Evolutionary conservation across 805 yeast species (phyloP).

Genomic region (Priceomyces melissophilus): DNA sequence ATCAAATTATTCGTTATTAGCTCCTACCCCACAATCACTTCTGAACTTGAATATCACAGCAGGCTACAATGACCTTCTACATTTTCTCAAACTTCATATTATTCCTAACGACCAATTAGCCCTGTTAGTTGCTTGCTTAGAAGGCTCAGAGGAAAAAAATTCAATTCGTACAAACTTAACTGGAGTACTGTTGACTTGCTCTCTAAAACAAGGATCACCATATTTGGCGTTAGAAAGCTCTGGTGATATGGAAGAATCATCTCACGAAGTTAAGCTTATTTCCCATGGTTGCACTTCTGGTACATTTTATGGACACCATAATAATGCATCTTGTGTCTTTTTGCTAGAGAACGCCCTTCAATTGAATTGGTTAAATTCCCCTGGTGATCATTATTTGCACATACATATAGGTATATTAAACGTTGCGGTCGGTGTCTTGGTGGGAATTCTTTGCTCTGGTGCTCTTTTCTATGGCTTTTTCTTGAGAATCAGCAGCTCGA

Average conservation of each 20-base stretch:
- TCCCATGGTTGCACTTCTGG: slow-evolving; percentile 55
- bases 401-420: slow-evolving; percentile 67
- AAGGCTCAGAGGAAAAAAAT: slow-evolving; percentile 25
- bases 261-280: slow-evolving; percentile 57
- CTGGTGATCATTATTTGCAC: slow-evolving; percentile 44
- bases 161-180: slow-evolving; percentile 46
- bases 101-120: slow-evolving; percentile 55
- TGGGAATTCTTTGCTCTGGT: slow-evolving; percentile 50
- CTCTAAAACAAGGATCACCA: slow-evolving; percentile 21
- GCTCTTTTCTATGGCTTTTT: slow-evolving; percentile 18
- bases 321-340: slow-evolving; percentile 50
- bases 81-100: slow-evolving; percentile 65
- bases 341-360: slow-evolving; percentile 66
- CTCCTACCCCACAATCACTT: slow-evolving; percentile 65
- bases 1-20: slow-evolving; percentile 56
- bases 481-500: slow-evolving; percentile 11
- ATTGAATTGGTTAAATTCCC: slow-evolving; percentile 54
- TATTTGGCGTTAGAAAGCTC: slow-evolving; percentile 32
- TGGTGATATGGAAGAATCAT: slow-evolving; percentile 20
- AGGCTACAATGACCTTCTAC: slow-evolving; percentile 41
- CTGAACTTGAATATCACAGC: slow-evolving; percentile 47
- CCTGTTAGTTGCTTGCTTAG: slow-evolving; percentile 47
- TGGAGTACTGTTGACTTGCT: slow-evolving; percentile 35
- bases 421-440: slow-evolving; percentile 59
- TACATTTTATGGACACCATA: slow-evolving; percentile 19